Evolutionary conservation across 371 early-diverging fungal species (phyloP), one percentile per base, ranked within the genome.

Genomic region (Rhizopus microsporus): DNA sequence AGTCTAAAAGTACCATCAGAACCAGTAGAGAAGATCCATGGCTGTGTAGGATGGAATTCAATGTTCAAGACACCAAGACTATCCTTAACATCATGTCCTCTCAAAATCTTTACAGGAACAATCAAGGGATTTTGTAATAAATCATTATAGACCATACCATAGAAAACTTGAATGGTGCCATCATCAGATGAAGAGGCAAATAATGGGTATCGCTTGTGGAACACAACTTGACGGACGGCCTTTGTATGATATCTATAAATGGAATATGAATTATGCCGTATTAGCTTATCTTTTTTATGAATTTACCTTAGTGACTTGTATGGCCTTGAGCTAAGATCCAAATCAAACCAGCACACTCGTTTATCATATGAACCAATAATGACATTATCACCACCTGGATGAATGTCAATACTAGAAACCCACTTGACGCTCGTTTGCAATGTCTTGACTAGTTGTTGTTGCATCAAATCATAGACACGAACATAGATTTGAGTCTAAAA

Each of bases 91-190:
- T 82, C 68, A 73, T 97, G 97, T 31, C 90, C 94, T 46, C 84
- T 78, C 48, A 98, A 74, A 23, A 92, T 92, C 83, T 97, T 96
- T 44, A 98, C 89, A n/a, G 99, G 99, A 29, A 97, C 97, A 73
- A 98, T 93, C 65, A 96, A 77, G 46, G 99, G 99, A 77, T 97
- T 96, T 73, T 90, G 89, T 65, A 96, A 75, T 62, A 97, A 74
- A 71, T 95, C 97, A 49, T 86, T 84, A 77, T 94, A 97, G 33
- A 97, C 97, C 92, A 91, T 96, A 51, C 95, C 95, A 77, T 98
- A 94, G 87, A 96, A 97, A 30, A 98, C 80, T 67, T 96, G 94
- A 13, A 96, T 85, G 31, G 87, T 81, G 31, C 97, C 95, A 62
- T 98, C 99, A 69, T 98, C 98, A 9, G 92, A 87, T 40, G 92